Conservation (phyloP, 1,139 yeast species). For the Hyphopichia fennica region DNA sequence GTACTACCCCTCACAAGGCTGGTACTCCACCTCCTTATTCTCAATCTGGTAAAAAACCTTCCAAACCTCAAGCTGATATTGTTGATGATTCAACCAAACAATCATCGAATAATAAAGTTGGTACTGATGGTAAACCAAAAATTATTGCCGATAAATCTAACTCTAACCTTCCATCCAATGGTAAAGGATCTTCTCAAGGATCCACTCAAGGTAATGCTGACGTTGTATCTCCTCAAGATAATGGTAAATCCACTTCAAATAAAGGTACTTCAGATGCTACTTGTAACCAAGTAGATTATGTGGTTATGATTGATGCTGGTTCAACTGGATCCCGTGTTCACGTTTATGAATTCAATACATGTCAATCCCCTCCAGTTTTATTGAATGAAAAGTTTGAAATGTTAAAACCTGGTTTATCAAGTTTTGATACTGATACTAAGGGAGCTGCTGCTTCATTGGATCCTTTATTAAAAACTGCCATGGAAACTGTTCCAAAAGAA, state of each 20-base stretch:
- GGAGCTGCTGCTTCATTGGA: conserved; percentile 91
- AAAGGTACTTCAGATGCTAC: too few relatives aligned
- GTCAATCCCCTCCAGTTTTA: conserved; percentile 77
- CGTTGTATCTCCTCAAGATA: background rate
- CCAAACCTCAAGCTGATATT: background rate
- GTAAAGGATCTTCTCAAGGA: background rate
- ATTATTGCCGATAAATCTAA: conserved; percentile 24
- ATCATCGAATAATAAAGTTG: background rate
- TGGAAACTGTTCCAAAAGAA: conserved; percentile 70
- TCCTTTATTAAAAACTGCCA: conserved; percentile 71
- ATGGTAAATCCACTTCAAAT: background rate
- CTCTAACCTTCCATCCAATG: background rate
- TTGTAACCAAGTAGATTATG: conserved; percentile 45
- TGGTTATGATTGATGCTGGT: conserved; percentile 95
- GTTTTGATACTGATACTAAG: conserved; percentile 72
- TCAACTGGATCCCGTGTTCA: conserved; percentile 96
- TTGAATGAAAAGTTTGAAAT: conserved; percentile 79
- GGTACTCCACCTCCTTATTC: conserved; percentile 40
- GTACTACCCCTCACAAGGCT: conserved; percentile 23
- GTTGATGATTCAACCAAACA: background rate
- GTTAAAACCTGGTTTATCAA: conserved; percentile 90
- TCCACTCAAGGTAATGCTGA: background rate
- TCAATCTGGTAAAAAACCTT: conserved; percentile 8
- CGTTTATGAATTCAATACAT: conserved; percentile 85
- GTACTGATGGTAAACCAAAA: conserved; percentile 13